A percentile compares a stretch with the other conserved stretches of the same genome.
phyloP scores from a whole-genome alignment of 345 rosid species.

The Fremontodendron californicum region DNA sequence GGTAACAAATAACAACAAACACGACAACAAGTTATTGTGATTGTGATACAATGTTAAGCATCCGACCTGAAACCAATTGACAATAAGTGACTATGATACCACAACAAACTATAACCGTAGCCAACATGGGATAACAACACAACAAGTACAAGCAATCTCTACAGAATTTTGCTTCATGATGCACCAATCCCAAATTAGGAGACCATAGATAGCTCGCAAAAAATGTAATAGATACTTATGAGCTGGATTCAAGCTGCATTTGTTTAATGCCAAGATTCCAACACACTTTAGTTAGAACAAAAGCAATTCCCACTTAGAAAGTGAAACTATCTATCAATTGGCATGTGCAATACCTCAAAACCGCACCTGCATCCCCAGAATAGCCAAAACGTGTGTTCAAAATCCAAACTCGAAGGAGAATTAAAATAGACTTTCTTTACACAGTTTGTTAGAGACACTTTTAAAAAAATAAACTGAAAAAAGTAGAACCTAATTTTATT shows the following conservation, averaged over 20 bases:
- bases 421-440: background rate
- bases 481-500: background rate
- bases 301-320: background rate
- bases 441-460: background rate
- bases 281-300: background rate
- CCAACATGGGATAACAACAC: background rate
- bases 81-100: background rate
- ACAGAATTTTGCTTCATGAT: background rate
- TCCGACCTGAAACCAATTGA: background rate
- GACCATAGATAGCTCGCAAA: background rate
- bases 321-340: background rate
- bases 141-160: background rate
- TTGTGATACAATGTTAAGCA: background rate
- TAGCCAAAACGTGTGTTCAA: background rate
- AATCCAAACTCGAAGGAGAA: background rate
- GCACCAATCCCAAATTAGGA: background rate
- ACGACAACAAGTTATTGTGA: background rate
- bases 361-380: background rate
- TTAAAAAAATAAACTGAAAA: background rate
- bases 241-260: background rate
- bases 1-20: background rate
- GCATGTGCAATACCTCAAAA: background rate
- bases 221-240: background rate
- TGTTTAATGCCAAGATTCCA: background rate
- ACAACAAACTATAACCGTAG: background rate